These are phyloP conservation scores for Abrus pulchellus DNA, from an alignment of 306 rosid species.

Conservation along the genomic window DNA sequence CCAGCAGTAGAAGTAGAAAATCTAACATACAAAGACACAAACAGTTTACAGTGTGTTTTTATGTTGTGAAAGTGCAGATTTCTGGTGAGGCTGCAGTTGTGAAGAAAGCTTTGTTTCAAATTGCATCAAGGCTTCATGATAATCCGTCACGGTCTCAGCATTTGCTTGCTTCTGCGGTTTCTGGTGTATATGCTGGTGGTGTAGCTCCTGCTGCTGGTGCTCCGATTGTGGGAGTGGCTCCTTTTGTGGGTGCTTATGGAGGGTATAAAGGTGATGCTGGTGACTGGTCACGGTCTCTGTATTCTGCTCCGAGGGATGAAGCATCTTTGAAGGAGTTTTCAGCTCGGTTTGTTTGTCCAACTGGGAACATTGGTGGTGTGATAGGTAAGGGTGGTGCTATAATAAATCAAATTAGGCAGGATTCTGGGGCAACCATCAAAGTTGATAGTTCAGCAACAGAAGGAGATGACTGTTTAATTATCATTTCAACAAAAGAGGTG, in stretches of 20 bases:
- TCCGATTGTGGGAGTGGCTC: slow-evolving; percentile 80
- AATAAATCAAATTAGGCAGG: slow-evolving; percentile 97
- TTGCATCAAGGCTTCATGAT: slow-evolving; percentile 84
- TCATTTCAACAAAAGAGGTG: slow-evolving; percentile 91
- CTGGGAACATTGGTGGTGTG: slow-evolving; percentile 90
- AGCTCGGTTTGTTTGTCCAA: slow-evolving; percentile 83
- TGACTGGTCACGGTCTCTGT: slow-evolving; percentile 86
- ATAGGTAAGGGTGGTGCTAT: slow-evolving; percentile 96
- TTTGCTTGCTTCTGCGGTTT: slow-evolving; percentile 73
- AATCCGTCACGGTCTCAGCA: slow-evolving; percentile 93
- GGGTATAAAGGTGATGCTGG: slow-evolving; percentile 86
- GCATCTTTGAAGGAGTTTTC: slow-evolving; percentile 80
- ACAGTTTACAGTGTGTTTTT: background rate
- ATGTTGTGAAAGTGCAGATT: slow-evolving; percentile 58
- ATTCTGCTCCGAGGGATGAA: slow-evolving; percentile 93
- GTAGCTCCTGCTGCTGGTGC: slow-evolving; percentile 76
- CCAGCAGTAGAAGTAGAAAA: background rate
- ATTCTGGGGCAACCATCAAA: slow-evolving; percentile 86
- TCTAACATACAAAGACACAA: background rate
- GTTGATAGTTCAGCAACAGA: slow-evolving; percentile 95
- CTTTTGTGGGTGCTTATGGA: slow-evolving; percentile 81
- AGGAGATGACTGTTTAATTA: slow-evolving; percentile 89
- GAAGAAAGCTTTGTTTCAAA: slow-evolving; percentile 80
- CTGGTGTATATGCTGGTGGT: slow-evolving; percentile 62
- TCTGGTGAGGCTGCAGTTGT: slow-evolving; percentile 83